Evolutionary conservation across 257 asterid species (phyloP).

Genomic region (Oldenlandia corymbosa): DNA sequence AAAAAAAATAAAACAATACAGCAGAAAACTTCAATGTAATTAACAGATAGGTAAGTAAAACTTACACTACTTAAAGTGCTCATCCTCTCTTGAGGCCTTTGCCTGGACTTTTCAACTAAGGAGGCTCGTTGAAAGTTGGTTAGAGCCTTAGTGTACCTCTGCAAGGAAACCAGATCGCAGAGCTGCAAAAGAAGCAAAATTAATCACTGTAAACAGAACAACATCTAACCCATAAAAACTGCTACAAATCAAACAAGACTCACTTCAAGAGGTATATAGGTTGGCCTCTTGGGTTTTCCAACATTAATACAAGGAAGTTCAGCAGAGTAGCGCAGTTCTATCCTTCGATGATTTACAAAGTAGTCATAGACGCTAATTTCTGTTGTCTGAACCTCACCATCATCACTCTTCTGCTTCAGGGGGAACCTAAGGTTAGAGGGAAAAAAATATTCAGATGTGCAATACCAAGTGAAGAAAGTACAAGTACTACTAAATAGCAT

Average conservation of each 20-base stretch:
- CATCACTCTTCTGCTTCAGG: conserved; percentile 46
- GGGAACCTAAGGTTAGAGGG: conserved; percentile 62
- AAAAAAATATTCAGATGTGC: too few relatives aligned
- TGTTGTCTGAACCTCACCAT: conserved; percentile 44
- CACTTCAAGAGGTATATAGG: conserved; percentile 87
- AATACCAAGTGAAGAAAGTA: neutral
- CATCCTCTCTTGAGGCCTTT: conserved; percentile 88
- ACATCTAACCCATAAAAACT: too few relatives aligned
- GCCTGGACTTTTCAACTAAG: conserved; percentile 82
- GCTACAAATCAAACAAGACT: neutral
- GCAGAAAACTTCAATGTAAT: neutral
- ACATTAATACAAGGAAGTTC: conserved; percentile 92
- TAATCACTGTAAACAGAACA: neutral
- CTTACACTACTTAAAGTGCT: conserved; percentile 54
- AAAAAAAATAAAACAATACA: conserved; percentile 6
- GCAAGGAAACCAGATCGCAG: conserved; percentile 68
- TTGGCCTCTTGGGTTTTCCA: conserved; percentile 84
- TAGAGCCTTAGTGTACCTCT: conserved; percentile 79
- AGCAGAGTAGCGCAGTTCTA: conserved; percentile 71
- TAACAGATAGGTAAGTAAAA: conserved; percentile 2
- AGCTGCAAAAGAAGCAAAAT: conserved; percentile 35
- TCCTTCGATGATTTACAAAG: conserved; percentile 68
- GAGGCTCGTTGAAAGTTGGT: conserved; percentile 72
- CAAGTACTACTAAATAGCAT: neutral
- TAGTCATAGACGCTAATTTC: conserved; percentile 89